phyloP scores from a whole-genome alignment of 1,284 basidiomycete genomes.

The Flammula alnicola region DNA sequence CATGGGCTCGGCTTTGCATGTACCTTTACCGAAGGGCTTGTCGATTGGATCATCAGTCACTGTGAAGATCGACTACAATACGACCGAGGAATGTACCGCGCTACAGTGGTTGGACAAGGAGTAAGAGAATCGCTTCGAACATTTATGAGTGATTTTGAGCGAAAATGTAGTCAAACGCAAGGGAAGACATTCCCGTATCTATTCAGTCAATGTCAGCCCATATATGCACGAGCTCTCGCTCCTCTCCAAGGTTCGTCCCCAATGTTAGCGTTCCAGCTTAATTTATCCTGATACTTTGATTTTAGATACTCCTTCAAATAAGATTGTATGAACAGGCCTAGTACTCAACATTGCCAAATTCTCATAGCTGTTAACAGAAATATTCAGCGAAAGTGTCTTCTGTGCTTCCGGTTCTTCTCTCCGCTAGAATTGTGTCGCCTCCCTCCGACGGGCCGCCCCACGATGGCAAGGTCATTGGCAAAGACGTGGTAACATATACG shows the following conservation, averaged over 20 bases:
- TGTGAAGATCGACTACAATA: constrained; percentile 74
- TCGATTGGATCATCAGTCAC: constrained; percentile 50
- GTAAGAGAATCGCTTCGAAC: constrained; percentile 43
- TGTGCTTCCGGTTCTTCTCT: constrained; percentile 83
- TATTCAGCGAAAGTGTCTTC: constrained; percentile 81
- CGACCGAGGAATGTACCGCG: constrained; percentile 80
- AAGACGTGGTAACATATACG: constrained; percentile 66
- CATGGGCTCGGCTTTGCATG: constrained; percentile 73
- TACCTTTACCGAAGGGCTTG: constrained; percentile 50
- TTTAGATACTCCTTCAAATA: constrained; percentile 70
- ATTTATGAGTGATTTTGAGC: not conserved
- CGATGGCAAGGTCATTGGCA: constrained; percentile 71
- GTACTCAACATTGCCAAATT: not conserved
- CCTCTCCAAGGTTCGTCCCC: constrained; percentile 74
- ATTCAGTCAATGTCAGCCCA: constrained; percentile 95
- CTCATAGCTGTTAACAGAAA: constrained; percentile 46
- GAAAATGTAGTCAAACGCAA: constrained; percentile 80
- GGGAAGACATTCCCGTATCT: constrained; percentile 87
- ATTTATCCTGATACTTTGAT: constrained; percentile 9
- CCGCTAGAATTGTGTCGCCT: constrained; percentile 80
- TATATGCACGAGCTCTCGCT: constrained; percentile 81
- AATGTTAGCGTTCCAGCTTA: not conserved
- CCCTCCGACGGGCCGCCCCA: constrained; percentile 68
- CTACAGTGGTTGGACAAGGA: constrained; percentile 94
- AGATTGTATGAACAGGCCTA: constrained; percentile 66